Percentiles rank a stretch among this genome's conserved stretches.
Evolutionary conservation across 1,284 basidiomycete genomes (phyloP).

Genomic region (Apiotrichum laibachii): DNA sequence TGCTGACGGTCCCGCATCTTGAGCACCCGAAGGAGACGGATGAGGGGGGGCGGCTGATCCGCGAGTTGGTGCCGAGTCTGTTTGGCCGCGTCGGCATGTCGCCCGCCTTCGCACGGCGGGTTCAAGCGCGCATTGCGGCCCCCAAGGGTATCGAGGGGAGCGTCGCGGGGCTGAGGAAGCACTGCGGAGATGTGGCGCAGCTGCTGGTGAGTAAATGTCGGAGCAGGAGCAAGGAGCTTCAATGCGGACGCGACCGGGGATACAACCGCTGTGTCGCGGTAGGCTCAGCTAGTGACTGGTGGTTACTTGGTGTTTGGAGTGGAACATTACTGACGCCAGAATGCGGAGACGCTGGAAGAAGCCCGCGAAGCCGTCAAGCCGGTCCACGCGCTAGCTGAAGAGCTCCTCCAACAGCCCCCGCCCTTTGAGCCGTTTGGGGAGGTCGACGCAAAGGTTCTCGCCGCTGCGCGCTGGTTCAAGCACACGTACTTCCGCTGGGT

Average conservation of each 20-base stretch:
- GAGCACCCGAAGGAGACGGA: neutral
- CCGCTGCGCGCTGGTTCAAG: constrained; percentile 55
- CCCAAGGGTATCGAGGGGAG: neutral
- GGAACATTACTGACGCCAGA: neutral
- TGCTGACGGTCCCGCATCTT: neutral
- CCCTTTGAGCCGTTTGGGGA: constrained; percentile 32
- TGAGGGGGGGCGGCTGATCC: neutral
- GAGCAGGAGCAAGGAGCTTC: no score
- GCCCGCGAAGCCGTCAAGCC: neutral
- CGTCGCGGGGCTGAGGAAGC: neutral
- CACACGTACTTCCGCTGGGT: constrained; percentile 52
- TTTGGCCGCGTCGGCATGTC: neutral
- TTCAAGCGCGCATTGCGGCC: neutral
- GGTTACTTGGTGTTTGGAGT: no score
- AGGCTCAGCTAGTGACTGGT: no score
- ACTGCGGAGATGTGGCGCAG: neutral
- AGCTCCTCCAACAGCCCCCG: constrained; percentile 3
- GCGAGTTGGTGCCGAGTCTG: neutral
- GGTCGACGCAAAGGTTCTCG: constrained; percentile 44
- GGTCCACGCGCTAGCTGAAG: neutral
- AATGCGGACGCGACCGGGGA: neutral
- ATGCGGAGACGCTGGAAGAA: neutral
- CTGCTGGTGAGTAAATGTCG: neutral
- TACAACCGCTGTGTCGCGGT: no score
- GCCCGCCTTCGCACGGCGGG: neutral